These are phyloP conservation scores for Aaosphaeria arxii DNA, from an alignment of 2,329 filamentous ascomycete species.

Conservation along the genomic window DNA sequence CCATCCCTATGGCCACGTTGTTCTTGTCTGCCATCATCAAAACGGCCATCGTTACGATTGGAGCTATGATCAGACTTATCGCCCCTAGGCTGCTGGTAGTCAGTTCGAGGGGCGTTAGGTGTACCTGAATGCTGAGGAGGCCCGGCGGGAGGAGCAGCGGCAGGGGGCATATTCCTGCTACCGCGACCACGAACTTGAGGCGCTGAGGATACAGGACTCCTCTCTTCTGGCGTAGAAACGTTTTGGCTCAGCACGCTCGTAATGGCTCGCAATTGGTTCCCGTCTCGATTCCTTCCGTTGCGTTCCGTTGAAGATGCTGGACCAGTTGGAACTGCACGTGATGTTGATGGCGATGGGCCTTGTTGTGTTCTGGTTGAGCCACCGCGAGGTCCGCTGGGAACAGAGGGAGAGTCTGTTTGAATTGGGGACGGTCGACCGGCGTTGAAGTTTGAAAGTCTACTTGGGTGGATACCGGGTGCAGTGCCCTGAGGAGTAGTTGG, in stretches of 20 bases:
- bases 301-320: slow-evolving; percentile 26
- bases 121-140: slow-evolving; percentile 23
- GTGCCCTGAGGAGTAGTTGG: slow-evolving; percentile 19
- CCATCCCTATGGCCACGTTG: slow-evolving; percentile 26
- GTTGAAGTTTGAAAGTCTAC: slow-evolving; percentile 48
- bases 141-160: slow-evolving; percentile 16
- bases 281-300: slow-evolving; percentile 16
- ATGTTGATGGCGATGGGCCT: slow-evolving; percentile 22
- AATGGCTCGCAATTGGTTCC: slow-evolving; percentile 23
- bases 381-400: slow-evolving; percentile 33
- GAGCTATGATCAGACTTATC: slow-evolving; percentile 15
- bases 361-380: slow-evolving; percentile 22
- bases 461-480: slow-evolving; percentile 52
- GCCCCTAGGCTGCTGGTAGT: slow-evolving; percentile 18
- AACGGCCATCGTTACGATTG: slow-evolving; percentile 14
- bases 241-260: slow-evolving; percentile 29
- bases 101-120: slow-evolving; percentile 15
- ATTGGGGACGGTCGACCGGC: slow-evolving; percentile 13
- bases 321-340: slow-evolving; percentile 31
- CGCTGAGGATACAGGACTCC: slow-evolving; percentile 10
- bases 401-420: slow-evolving; percentile 29
- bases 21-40: slow-evolving; percentile 25
- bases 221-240: slow-evolving; percentile 9
- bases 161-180: slow-evolving; percentile 19
- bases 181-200: slow-evolving; percentile 26